Evolutionary conservation across 78 protist species (phyloP), one percentile per base, ranked within the genome.

Genomic region (Chrysochromulina parva): DNA sequence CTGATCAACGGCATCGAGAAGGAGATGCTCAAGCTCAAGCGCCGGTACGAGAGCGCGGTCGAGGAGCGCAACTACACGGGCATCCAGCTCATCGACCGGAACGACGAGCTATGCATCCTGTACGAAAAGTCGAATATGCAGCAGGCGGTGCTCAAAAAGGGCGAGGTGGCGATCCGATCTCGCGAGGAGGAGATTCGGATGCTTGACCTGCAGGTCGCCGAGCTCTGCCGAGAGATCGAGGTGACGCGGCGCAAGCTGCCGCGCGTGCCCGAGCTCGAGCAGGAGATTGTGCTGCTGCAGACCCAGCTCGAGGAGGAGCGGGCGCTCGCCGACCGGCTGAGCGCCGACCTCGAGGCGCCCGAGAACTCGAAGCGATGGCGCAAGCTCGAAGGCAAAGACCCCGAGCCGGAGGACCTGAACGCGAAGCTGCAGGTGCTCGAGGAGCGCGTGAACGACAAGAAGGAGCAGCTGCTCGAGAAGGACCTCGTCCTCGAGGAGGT

Each of bases 51-150:
- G 81, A 50, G 60, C 0, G 89, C 88, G 1, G 96, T 94, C 66
- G 95, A 94, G 73, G 93, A 94, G 48, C 88, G 97, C 76, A 95
- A 95, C 90, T 87, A 38, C 62, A 92, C 94, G 17, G 97, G 98
- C 1, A 73, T 96, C 50, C 97, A 94, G 65, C 92, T 96, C 52
- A 95, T 96, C 65, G 97, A 96, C 73, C 92, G 98, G 48, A 94
- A 95, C 92, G 98, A 96, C 90, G 97, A 96, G 92, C 93, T 96
- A 52, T 94, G 96, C 78, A 93, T 96, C 87, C 90, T 95, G 78
- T 93, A 95, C 90, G 98, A 96, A 84, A 95, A 96, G 91, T 20
- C 84, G 22, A 65, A 88, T 60, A 9, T 88, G 47, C 95, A 95
- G 92, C 94, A 93, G 65, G 22, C 22, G 50, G 62, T 93, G 26